Conservation (phyloP, 2,329 filamentous ascomycete species). For the Diplodia sapinea region DNA sequence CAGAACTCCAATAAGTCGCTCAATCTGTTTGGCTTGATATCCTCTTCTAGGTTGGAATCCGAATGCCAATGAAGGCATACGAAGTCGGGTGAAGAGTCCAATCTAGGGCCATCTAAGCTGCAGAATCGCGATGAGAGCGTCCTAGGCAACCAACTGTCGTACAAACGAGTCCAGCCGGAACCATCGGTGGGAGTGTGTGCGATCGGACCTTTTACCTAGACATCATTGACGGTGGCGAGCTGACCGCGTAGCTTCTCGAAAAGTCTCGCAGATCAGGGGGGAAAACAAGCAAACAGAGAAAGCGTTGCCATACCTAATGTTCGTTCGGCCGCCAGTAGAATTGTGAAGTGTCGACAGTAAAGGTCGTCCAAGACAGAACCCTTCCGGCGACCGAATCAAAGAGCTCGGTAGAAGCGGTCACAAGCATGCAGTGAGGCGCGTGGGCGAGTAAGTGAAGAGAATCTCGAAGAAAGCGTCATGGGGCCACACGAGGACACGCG, state of each 20-base stretch:
- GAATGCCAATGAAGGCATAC: background rate
- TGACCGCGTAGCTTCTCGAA: background rate
- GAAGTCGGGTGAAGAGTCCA: conserved; percentile 21
- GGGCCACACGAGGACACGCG: background rate
- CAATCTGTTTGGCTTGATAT: conserved; percentile 20
- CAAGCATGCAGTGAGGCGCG: background rate
- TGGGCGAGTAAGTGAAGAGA: background rate
- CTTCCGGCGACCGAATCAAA: conserved; percentile 24
- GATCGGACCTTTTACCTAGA: conserved; percentile 31
- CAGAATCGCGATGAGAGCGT: conserved; percentile 18
- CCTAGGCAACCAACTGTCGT: conserved; percentile 6
- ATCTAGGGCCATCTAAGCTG: background rate
- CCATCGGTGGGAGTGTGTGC: conserved; percentile 12
- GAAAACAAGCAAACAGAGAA: background rate
- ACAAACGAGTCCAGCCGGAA: conserved; percentile 4
- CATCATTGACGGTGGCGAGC: conserved; percentile 22
- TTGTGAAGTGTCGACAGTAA: conserved; percentile 5
- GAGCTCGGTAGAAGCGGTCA: background rate
- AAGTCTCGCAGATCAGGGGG: background rate
- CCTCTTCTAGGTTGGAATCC: conserved; percentile 17
- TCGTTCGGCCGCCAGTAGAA: conserved; percentile 18
- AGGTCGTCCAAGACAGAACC: background rate
- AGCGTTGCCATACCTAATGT: background rate
- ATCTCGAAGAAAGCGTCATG: background rate
- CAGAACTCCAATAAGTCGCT: conserved; percentile 30